These are phyloP conservation scores for Paramecium tetraurelia DNA, from an alignment of 73 alveolate genomes.

Conservation along the genomic window DNA sequence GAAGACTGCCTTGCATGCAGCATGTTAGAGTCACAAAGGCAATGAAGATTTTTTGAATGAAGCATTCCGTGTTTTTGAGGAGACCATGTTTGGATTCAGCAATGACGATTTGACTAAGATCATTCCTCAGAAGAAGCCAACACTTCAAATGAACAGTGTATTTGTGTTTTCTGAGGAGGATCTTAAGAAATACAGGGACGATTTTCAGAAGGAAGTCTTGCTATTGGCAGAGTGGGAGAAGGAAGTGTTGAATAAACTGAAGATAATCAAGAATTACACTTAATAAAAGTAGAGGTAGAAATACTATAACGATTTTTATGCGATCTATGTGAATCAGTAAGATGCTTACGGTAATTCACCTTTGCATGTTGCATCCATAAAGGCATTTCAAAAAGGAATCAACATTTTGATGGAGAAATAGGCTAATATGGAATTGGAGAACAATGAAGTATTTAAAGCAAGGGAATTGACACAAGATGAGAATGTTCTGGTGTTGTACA, in stretches of 20 bases:
- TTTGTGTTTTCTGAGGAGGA: neutral
- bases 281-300: neutral
- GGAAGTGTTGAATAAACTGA: neutral
- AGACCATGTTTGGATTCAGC: neutral
- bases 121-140: neutral
- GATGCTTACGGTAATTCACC: slow-evolving; percentile 17
- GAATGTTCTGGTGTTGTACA: neutral
- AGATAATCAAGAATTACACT: neutral
- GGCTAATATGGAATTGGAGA: neutral
- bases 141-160: neutral
- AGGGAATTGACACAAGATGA: neutral
- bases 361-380: slow-evolving; percentile 24
- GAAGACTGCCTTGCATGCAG: slow-evolving; percentile 33
- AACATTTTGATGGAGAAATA: neutral
- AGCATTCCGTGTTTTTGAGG: neutral
- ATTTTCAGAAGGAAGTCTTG: neutral
- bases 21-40: neutral
- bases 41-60: neutral
- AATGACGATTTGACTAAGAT: neutral
- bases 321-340: neutral
- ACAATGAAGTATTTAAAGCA: slow-evolving; percentile 28
- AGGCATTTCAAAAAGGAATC: neutral
- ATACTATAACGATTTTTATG: neutral
- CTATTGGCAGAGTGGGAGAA: neutral
- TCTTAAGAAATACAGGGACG: neutral